A percentile compares a stretch with the other conserved stretches of the same genome.
Conservation (phyloP, 2,329 filamentous ascomycete species). For the Claviceps africana region DNA sequence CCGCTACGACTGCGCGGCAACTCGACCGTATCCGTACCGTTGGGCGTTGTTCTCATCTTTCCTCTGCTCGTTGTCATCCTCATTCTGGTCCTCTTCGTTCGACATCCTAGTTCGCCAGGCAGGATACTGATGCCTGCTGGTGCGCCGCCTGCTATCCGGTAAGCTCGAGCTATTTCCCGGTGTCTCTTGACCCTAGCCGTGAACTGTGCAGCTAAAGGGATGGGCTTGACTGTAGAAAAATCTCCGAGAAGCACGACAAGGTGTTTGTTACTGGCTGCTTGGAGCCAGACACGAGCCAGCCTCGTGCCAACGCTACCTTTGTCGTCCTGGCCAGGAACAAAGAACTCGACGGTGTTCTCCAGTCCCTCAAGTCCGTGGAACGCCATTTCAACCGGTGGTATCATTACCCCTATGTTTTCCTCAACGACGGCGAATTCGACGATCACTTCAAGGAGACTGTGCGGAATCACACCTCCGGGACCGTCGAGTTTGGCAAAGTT, state of each 20-base stretch:
- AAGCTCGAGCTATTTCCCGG: background rate
- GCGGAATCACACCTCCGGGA: slow-evolving; percentile 73
- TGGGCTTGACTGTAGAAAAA: slow-evolving; percentile 50
- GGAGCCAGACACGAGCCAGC: slow-evolving; percentile 61
- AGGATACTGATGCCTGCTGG: slow-evolving; percentile 79
- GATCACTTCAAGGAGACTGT: slow-evolving; percentile 81
- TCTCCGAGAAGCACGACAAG: slow-evolving; percentile 93
- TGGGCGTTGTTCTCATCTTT: slow-evolving; percentile 86
- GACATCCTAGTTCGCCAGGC: slow-evolving; percentile 71
- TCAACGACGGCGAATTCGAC: slow-evolving; percentile 97
- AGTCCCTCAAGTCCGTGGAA: slow-evolving; percentile 95
- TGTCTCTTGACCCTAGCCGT: too few relatives aligned
- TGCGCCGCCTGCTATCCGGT: slow-evolving; percentile 81
- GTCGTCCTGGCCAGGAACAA: slow-evolving; percentile 93
- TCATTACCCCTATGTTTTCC: slow-evolving; percentile 94
- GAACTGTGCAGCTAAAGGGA: background rate
- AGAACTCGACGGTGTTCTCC: slow-evolving; percentile 87
- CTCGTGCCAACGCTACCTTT: slow-evolving; percentile 85
- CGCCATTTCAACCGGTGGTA: slow-evolving; percentile 99
- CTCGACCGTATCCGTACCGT: slow-evolving; percentile 79
- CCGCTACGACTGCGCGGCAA: slow-evolving; percentile 83
- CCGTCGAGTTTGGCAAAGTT: slow-evolving; percentile 90
- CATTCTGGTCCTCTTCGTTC: slow-evolving; percentile 78
- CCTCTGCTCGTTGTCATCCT: slow-evolving; percentile 82
- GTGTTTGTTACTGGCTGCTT: slow-evolving; percentile 87